Conservation (phyloP, 805 yeast genomes). For the Metschnikowia amazonensis region DNA sequence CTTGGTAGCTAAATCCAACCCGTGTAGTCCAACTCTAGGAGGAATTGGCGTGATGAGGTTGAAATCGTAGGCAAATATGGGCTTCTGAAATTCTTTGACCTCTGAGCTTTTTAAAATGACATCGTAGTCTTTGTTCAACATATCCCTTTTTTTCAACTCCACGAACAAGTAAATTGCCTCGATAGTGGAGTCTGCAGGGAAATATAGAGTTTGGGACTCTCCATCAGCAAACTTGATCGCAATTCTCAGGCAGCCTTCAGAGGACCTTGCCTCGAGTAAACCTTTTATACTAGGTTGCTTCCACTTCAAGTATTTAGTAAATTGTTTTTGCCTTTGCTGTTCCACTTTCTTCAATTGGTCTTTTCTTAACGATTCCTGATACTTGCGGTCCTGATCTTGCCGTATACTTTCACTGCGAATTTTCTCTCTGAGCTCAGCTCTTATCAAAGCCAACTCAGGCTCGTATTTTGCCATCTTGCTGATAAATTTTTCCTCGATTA, state of each 20-base stretch:
- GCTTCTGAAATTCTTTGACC: constrained; percentile 22
- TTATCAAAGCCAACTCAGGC: constrained; percentile 55
- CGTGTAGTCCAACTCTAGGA: constrained; percentile 32
- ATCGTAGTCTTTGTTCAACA: constrained; percentile 18
- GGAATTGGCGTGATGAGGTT: constrained; percentile 37
- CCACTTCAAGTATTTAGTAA: constrained; percentile 36
- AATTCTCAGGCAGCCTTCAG: constrained; percentile 46
- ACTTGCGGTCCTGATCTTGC: constrained; percentile 74
- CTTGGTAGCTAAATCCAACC: constrained; percentile 29
- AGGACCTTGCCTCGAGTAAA: constrained; percentile 14
- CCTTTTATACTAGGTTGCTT: constrained; percentile 29
- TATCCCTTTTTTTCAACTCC: constrained; percentile 41
- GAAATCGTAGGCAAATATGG: constrained; percentile 28
- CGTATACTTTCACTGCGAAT: constrained; percentile 56
- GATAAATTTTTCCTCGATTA: constrained; percentile 39
- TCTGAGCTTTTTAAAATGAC: constrained; percentile 23
- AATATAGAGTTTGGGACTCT: constrained; percentile 42
- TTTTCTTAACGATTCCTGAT: constrained; percentile 60
- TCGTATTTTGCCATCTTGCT: constrained; percentile 52
- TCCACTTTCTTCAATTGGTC: constrained; percentile 53
- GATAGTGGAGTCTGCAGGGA: constrained; percentile 29
- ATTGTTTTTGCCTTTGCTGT: constrained; percentile 26
- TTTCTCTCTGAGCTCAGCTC: constrained; percentile 60
- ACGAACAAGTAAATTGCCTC: constrained; percentile 35
- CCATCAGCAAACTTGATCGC: constrained; percentile 70